These are phyloP conservation scores for Bifiguratus adelaidae DNA, from an alignment of 192 early-diverging fungal species.

Conservation along the genomic window DNA sequence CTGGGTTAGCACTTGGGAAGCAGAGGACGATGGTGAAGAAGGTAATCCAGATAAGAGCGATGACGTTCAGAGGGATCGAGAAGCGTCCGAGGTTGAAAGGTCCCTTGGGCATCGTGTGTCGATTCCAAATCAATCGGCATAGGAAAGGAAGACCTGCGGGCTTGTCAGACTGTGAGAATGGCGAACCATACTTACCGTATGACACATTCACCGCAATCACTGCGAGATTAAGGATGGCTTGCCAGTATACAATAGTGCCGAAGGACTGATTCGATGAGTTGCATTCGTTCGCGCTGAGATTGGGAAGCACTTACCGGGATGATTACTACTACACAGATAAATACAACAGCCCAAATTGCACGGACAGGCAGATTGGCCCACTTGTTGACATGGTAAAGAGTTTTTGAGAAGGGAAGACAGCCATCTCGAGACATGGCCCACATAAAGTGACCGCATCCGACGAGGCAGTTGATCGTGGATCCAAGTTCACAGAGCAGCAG, in stretches of 20 bases:
- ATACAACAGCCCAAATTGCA: conserved; percentile 14
- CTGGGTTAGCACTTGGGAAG: conserved; percentile 18
- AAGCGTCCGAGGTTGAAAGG: conserved; percentile 23
- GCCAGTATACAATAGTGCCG: conserved; percentile 18
- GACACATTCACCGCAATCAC: conserved; percentile 30
- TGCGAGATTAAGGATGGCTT: conserved; percentile 31
- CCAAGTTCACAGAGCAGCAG: conserved; percentile 28
- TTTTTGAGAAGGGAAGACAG: conserved; percentile 27
- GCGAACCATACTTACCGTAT: conserved; percentile 14
- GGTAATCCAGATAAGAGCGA: conserved; percentile 24
- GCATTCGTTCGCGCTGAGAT: not conserved
- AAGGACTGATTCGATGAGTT: conserved; percentile 10
- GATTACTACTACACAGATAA: conserved; percentile 23
- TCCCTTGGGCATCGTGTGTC: conserved; percentile 21
- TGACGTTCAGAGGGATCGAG: conserved; percentile 18
- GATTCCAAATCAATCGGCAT: conserved; percentile 21
- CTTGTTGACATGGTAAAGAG: conserved; percentile 20
- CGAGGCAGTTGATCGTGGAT: conserved; percentile 22
- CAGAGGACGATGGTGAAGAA: conserved; percentile 29
- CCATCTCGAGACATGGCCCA: conserved; percentile 38
- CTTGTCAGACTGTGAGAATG: not conserved
- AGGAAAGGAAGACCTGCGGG: conserved; percentile 23
- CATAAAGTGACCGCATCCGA: conserved; percentile 30
- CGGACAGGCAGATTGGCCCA: conserved; percentile 21
- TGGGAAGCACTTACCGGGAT: conserved; percentile 10